phyloP scores from a whole-genome alignment of 1,284 basidiomycete species.

The Ustilago hordei region DNA sequence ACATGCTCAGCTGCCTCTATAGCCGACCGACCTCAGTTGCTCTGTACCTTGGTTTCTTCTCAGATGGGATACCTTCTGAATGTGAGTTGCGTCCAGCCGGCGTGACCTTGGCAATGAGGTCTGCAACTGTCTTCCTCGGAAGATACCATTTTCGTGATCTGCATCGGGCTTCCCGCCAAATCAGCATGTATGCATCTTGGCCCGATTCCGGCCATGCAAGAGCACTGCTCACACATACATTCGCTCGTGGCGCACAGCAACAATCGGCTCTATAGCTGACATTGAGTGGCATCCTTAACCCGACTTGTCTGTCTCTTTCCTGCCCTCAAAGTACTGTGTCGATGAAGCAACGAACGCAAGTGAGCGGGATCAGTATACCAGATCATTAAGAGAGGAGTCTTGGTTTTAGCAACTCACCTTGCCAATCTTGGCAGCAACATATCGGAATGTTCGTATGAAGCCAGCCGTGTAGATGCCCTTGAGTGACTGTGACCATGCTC shows the following conservation, averaged over 20 bases:
- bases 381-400: not conserved
- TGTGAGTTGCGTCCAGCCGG: not conserved
- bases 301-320: slow-evolving; percentile 24
- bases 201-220: no score
- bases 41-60: not conserved
- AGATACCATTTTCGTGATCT: not conserved
- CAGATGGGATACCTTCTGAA: not conserved
- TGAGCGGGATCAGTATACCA: not conserved
- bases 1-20: not conserved
- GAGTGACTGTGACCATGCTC: slow-evolving; percentile 63
- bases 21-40: not conserved
- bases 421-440: slow-evolving; percentile 63
- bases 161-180: not conserved
- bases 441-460: slow-evolving; percentile 57
- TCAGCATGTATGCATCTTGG: no score
- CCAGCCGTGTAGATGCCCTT: slow-evolving; percentile 69
- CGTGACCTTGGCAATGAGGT: not conserved
- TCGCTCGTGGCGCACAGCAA: not conserved
- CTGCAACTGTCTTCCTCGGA: not conserved
- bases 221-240: no score
- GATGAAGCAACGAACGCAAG: not conserved
- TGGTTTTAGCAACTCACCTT: slow-evolving; percentile 48
- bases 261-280: not conserved
- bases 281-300: not conserved
- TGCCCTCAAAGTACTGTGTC: slow-evolving; percentile 53